phyloP scores from a whole-genome alignment of 202 grass and related monocot species.

The Carex arenaria region DNA sequence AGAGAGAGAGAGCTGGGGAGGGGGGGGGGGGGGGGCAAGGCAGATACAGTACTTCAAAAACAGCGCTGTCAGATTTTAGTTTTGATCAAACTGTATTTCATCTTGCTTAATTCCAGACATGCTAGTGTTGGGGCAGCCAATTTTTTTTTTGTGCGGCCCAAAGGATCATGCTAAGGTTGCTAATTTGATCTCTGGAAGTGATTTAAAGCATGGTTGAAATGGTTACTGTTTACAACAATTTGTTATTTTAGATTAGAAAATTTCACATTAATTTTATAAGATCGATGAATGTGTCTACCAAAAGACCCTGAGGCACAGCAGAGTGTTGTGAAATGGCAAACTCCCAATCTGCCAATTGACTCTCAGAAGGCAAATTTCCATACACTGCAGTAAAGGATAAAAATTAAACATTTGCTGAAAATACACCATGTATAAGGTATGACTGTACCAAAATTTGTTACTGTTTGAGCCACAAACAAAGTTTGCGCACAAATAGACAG shows the following conservation, averaged over 20 bases:
- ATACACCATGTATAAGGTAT: not conserved
- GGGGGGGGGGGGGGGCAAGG: not conserved
- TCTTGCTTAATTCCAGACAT: not conserved
- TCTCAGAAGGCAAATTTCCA: slow-evolving; percentile 46
- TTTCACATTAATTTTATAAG: not conserved
- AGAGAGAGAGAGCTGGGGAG: not conserved
- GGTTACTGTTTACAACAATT: not conserved
- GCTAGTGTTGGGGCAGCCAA: not conserved
- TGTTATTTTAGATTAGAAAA: not conserved
- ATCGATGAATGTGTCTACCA: slow-evolving; percentile 20
- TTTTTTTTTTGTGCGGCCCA: not conserved
- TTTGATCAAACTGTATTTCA: not conserved
- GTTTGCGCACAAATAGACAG: not conserved
- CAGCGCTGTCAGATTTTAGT: not conserved
- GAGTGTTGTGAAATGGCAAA: slow-evolving; percentile 46
- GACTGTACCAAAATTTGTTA: not conserved
- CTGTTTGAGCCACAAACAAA: not conserved
- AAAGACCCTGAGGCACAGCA: slow-evolving; percentile 37
- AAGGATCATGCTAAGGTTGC: not conserved
- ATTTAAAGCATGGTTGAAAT: not conserved
- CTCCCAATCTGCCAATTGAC: slow-evolving; percentile 34
- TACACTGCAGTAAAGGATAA: slow-evolving; percentile 26
- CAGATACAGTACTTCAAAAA: not conserved
- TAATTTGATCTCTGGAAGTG: not conserved
- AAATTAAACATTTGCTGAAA: not conserved